Conservation (phyloP, 495 filamentous ascomycete genomes). For the Venustampulla echinocandica region DNA sequence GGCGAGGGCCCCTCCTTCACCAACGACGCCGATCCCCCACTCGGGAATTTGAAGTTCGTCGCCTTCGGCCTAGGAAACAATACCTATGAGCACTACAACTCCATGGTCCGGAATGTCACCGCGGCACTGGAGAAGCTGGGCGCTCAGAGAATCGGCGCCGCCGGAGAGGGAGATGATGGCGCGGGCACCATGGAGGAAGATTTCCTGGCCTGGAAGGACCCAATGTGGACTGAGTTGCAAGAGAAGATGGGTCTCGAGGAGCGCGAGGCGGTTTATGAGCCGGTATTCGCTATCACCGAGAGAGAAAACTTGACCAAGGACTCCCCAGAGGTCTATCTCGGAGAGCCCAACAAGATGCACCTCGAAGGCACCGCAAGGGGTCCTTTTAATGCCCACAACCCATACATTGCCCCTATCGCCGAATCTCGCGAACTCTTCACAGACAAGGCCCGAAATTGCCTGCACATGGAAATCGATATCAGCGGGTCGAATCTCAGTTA, state of each 20-base stretch:
- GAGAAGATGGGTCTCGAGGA: slow-evolving; percentile 84
- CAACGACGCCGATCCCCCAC: slow-evolving; percentile 64
- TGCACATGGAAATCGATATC: slow-evolving; percentile 95
- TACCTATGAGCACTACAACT: slow-evolving; percentile 99
- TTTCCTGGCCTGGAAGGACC: slow-evolving; percentile 98
- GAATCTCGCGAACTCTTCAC: slow-evolving; percentile 87
- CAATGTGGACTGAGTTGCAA: slow-evolving; percentile 86
- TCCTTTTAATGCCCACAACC: slow-evolving; percentile 94
- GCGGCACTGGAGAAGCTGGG: slow-evolving; percentile 71
- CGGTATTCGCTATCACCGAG: slow-evolving; percentile 77
- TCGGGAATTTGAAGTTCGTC: slow-evolving; percentile 84
- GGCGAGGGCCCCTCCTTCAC: slow-evolving; percentile 76
- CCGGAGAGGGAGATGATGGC: slow-evolving; percentile 95
- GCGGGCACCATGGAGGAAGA: slow-evolving; percentile 99
- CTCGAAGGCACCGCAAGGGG: slow-evolving; percentile 78
- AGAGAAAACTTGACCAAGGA: slow-evolving; percentile 64
- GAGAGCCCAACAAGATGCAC: slow-evolving; percentile 94
- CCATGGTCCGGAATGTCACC: slow-evolving; percentile 90
- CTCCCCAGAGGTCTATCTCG: slow-evolving; percentile 83
- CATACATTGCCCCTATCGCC: slow-evolving; percentile 87
- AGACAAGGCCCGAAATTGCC: slow-evolving; percentile 86
- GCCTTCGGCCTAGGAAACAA: slow-evolving; percentile 96
- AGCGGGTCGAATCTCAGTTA: slow-evolving; percentile 79
- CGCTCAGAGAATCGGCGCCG: slow-evolving; percentile 71
- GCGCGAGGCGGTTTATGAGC: slow-evolving; percentile 92